phyloP scores from a whole-genome alignment of 2,329 filamentous ascomycete species.

The Aureobasidium zeae region DNA sequence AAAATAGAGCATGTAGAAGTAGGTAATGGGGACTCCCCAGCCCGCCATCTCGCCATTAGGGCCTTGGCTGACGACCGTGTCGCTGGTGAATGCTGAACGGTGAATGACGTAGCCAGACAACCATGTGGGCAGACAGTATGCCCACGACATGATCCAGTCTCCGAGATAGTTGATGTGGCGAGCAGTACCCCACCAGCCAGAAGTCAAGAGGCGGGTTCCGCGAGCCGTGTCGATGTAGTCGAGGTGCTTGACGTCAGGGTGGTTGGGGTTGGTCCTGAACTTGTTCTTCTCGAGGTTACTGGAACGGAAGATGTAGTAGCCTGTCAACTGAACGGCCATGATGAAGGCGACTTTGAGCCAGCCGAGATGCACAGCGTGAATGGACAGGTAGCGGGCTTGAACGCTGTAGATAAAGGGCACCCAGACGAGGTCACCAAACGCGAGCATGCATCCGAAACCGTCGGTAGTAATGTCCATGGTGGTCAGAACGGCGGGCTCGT shows the following conservation, averaged over 20 bases:
- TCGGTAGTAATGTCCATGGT: conserved; percentile 92
- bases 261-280: conserved; percentile 78
- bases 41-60: conserved; percentile 52
- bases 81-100: conserved; percentile 47
- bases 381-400: conserved; percentile 74
- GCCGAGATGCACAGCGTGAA: conserved; percentile 73
- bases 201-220: conserved; percentile 70
- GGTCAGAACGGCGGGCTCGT: conserved; percentile 80
- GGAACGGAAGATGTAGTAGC: conserved; percentile 90
- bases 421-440: conserved; percentile 89
- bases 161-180: conserved; percentile 94
- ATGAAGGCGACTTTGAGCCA: conserved; percentile 55
- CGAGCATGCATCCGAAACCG: conserved; percentile 90
- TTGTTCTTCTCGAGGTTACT: conserved; percentile 91
- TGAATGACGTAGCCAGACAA: conserved; percentile 70
- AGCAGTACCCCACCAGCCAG: conserved; percentile 88
- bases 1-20: conserved; percentile 93
- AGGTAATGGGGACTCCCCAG: conserved; percentile 81
- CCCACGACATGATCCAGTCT: conserved; percentile 90
- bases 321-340: conserved; percentile 56
- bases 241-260: conserved; percentile 67
- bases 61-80: conserved; percentile 47
- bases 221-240: conserved; percentile 76
- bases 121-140: conserved; percentile 79
- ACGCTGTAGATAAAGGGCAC: conserved; percentile 81